These are phyloP conservation scores for Mycena metata DNA, from an alignment of 768 basidiomycete species.

Conservation along the genomic window DNA sequence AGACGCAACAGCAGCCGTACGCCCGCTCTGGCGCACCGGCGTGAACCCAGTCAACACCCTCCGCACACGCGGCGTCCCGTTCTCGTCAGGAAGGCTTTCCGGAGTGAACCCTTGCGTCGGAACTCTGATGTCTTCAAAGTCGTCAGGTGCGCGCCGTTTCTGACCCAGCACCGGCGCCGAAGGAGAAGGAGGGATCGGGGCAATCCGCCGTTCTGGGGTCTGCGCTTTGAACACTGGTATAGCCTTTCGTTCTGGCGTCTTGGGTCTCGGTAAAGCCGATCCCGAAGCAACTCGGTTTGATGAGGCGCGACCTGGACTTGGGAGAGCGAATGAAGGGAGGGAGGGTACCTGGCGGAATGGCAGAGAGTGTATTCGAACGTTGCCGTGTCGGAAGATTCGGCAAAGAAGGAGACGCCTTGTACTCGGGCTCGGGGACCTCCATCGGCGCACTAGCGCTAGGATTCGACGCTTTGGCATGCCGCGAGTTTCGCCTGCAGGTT, in stretches of 20 bases:
- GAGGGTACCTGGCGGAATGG: conserved; percentile 36
- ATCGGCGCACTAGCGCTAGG: conserved; percentile 34
- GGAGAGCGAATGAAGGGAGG: conserved; percentile 26
- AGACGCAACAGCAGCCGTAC: conserved; percentile 56
- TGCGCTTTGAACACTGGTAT: conserved; percentile 63
- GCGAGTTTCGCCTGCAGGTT: conserved; percentile 77
- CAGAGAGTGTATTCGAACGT: conserved; percentile 47
- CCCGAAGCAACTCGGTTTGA: conserved; percentile 57
- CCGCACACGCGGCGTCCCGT: conserved; percentile 72
- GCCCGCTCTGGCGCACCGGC: conserved; percentile 66
- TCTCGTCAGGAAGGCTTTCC: conserved; percentile 62
- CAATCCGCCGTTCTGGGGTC: conserved; percentile 60
- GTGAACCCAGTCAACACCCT: conserved; percentile 79
- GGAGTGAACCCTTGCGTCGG: conserved; percentile 77
- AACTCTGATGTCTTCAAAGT: conserved; percentile 72
- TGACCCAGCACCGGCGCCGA: conserved; percentile 66
- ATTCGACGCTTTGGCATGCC: conserved; percentile 59
- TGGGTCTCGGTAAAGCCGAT: conserved; percentile 58
- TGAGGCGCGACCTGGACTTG: conserved; percentile 31
- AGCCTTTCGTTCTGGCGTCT: conserved; percentile 66
- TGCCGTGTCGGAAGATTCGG: conserved; percentile 41
- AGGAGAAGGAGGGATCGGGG: conserved; percentile 45
- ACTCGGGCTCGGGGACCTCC: conserved; percentile 34
- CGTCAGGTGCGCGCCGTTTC: conserved; percentile 84
- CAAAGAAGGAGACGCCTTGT: conserved; percentile 31